These are phyloP conservation scores for Xylaria sp. DNA, from an alignment of 2,329 filamentous ascomycete genomes.

Conservation along the genomic window DNA sequence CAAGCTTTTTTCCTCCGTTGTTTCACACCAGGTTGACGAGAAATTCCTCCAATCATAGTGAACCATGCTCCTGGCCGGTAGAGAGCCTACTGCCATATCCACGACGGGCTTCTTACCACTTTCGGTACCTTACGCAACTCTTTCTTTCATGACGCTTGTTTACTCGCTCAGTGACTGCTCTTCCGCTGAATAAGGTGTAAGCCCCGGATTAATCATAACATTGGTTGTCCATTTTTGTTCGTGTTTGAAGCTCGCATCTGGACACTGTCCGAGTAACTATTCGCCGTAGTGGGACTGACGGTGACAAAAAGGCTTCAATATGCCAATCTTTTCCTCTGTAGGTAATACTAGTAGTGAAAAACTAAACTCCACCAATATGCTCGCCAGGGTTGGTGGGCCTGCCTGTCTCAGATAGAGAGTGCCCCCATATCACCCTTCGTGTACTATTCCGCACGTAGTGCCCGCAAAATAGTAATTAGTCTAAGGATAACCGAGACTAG, in stretches of 20 bases:
- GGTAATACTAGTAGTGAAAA: background rate
- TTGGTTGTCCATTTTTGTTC: background rate
- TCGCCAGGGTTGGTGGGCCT: slow-evolving; percentile 12
- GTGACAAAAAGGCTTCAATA: no score
- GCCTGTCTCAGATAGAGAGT: slow-evolving; percentile 21
- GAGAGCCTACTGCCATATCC: background rate
- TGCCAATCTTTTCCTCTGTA: background rate
- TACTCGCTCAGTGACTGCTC: background rate
- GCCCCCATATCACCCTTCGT: slow-evolving; percentile 3
- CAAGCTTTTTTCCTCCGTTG: slow-evolving; percentile 4
- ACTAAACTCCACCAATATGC: slow-evolving; percentile 23
- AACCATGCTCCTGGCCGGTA: background rate
- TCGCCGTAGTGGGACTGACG: background rate
- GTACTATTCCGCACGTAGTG: background rate
- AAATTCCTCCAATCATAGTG: slow-evolving; percentile 28
- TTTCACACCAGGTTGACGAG: slow-evolving; percentile 7
- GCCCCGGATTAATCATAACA: background rate
- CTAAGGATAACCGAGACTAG: no score
- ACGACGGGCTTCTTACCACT: background rate
- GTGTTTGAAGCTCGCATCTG: background rate
- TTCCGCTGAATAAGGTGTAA: no score
- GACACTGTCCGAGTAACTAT: background rate
- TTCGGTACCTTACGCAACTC: background rate
- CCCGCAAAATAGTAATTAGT: no score
- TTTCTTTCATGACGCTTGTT: no score